Percentiles rank a stretch among this genome's conserved stretches.
Evolutionary conservation across 768 basidiomycete species (phyloP).

Genomic region (Podaxis sp.): DNA sequence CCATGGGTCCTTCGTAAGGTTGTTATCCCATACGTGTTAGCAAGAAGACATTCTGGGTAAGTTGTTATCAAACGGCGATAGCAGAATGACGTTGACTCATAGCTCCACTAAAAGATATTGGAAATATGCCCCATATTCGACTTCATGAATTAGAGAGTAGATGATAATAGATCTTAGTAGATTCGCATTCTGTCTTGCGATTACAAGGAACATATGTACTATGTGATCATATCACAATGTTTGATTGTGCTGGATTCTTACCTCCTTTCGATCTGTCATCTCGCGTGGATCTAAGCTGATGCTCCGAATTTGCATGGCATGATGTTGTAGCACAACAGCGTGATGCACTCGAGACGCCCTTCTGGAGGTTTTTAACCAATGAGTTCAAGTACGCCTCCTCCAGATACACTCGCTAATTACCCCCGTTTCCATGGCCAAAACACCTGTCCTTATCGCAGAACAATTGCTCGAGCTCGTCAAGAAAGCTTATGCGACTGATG

Average conservation of each 20-base stretch:
- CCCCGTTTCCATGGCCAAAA: not conserved
- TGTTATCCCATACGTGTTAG: not conserved
- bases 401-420: too few relatives aligned
- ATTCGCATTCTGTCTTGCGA: not conserved
- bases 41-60: conserved; percentile 5
- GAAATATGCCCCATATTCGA: conserved; percentile 9
- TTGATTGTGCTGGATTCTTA: too few relatives aligned
- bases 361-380: too few relatives aligned
- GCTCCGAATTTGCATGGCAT: not conserved
- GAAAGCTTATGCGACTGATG: not conserved
- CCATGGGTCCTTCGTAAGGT: conserved; percentile 9
- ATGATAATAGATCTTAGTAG: not conserved
- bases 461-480: conserved; percentile 4
- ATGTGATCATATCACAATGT: too few relatives aligned
- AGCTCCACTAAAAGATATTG: not conserved
- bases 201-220: not conserved
- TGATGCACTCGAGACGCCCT: too few relatives aligned
- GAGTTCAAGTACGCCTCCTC: too few relatives aligned
- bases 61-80: not conserved
- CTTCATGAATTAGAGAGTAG: not conserved
- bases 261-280: not conserved
- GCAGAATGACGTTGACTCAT: not conserved
- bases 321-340: too few relatives aligned
- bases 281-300: not conserved
- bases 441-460: conserved; percentile 1